Percentiles rank a stretch among this genome's conserved stretches.
Evolutionary conservation across 768 basidiomycete species (phyloP).

Genomic region (Suillus fuscotomentosus): DNA sequence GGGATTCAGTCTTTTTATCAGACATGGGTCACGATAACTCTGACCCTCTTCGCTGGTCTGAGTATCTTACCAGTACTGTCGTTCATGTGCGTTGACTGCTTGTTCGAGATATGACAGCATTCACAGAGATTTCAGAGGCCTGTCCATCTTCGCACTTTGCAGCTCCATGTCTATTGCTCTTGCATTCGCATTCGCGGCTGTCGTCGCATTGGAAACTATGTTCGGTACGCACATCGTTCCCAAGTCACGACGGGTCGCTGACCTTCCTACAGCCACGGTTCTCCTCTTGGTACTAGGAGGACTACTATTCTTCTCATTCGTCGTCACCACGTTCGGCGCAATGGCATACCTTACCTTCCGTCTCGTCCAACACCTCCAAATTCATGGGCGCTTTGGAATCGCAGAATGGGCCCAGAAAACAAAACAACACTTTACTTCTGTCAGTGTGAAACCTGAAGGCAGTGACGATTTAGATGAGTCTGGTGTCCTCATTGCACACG

Average conservation of each 20-base stretch:
- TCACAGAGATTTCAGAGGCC: constrained; percentile 17
- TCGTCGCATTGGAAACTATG: constrained; percentile 28
- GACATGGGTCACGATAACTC: constrained; percentile 33
- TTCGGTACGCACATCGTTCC: constrained; percentile 21
- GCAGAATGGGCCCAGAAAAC: constrained; percentile 31
- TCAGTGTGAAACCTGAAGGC: constrained; percentile 14
- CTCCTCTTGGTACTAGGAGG: constrained; percentile 32
- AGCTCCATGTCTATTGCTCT: constrained; percentile 37
- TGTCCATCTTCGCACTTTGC: constrained; percentile 36
- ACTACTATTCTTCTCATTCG: constrained; percentile 31
- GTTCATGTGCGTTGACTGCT: constrained; percentile 37
- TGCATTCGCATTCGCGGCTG: constrained; percentile 29
- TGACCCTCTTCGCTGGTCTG: constrained; percentile 35
- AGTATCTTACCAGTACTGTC: constrained; percentile 33
- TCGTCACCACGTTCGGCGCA: constrained; percentile 30
- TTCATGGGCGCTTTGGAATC: constrained; percentile 31
- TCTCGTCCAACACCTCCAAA: constrained; percentile 34
- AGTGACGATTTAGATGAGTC: constrained; percentile 26
- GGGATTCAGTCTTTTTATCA: constrained; percentile 19
- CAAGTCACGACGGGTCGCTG: not conserved
- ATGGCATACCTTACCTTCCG: constrained; percentile 33
- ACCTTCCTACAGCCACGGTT: constrained; percentile 28
- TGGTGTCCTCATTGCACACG: constrained; percentile 20
- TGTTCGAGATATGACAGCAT: constrained; percentile 10
- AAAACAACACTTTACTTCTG: constrained; percentile 18